Evolutionary conservation across 257 asterid species (phyloP), one percentile per base, ranked within the genome.

Genomic region (Plantago major): DNA sequence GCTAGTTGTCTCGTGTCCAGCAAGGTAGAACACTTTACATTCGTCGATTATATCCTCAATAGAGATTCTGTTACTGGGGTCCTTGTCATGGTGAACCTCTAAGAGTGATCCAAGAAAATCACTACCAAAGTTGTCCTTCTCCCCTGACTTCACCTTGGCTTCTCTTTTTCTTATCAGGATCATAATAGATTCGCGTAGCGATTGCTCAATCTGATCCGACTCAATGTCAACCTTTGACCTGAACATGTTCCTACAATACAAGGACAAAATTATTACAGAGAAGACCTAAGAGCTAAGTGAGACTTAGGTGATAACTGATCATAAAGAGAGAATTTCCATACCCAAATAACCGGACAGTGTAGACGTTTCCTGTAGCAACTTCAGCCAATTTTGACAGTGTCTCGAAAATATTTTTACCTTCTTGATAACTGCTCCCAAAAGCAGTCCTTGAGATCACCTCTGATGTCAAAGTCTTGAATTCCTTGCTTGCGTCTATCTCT

Each of bases 361-460:
- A 46, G 10, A 40, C 54, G 19, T 44, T 44, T 60, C 54, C 45
- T 22, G 55, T 17, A 60, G 19, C 8, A 12, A 60, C 14, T 1
- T 10, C 40, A 44, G 40, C 10, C 17, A 60, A 60, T 11, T 60
- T 60, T 1, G 19, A 22, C 28, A 58, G 64, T 37, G 17, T 12
- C 16, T 58, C 65, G 33, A 60, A 60, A 18, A 46, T 60, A 3
- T 60, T 9, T 8, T 22, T 30, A 12, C 64, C 64, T 44, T 60
- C 64, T 22, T 42, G 19, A 13, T 60, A 60, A 42, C 43, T 60
- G 53, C 52, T 59, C 11, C 64, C 50, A 18, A 59, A 59, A 18
- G 64, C 51, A 18, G 64, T 59, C 43, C 64, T 60, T 45, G 64
- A 60, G 47, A 58, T 42, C 15, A 58, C 50, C 16, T 58, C 63